Conservation (phyloP, 495 filamentous ascomycete species). For the Neurospora sp. region DNA sequence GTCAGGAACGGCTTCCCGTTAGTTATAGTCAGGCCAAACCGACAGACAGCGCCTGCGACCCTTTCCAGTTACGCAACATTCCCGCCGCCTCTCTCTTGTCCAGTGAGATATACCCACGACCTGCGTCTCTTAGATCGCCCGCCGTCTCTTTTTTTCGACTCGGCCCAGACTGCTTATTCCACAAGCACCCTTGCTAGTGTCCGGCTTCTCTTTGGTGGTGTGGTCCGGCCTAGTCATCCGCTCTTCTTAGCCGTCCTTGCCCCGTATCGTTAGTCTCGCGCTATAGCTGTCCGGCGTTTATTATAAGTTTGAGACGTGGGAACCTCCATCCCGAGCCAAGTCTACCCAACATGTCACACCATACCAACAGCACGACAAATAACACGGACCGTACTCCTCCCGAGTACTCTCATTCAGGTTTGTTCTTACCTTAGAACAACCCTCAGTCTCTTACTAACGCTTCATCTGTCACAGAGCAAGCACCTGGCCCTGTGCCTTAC, state of each 20-base stretch:
- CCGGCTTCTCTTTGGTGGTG: neutral
- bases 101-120: neutral
- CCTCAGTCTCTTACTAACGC: slow-evolving; percentile 53
- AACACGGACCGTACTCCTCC: slow-evolving; percentile 72
- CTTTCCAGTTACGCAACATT: neutral
- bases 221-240: neutral
- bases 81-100: neutral
- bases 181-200: neutral
- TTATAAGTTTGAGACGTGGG: neutral
- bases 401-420: slow-evolving; percentile 98
- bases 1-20: neutral
- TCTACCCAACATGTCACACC: neutral
- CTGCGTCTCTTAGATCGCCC: neutral
- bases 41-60: neutral
- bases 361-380: neutral
- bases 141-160: neutral
- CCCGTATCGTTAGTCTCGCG: neutral
- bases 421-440: slow-evolving; percentile 61
- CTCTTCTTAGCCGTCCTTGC: neutral
- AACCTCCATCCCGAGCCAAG: neutral
- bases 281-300: neutral
- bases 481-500: slow-evolving; percentile 64
- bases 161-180: neutral
- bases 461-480: slow-evolving; percentile 65
- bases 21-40: neutral